Percentiles rank a stretch among this genome's conserved stretches.
These are phyloP conservation scores for Trichoderma reesei DNA, from an alignment of 495 filamentous ascomycete genomes.

Conservation along the genomic window DNA sequence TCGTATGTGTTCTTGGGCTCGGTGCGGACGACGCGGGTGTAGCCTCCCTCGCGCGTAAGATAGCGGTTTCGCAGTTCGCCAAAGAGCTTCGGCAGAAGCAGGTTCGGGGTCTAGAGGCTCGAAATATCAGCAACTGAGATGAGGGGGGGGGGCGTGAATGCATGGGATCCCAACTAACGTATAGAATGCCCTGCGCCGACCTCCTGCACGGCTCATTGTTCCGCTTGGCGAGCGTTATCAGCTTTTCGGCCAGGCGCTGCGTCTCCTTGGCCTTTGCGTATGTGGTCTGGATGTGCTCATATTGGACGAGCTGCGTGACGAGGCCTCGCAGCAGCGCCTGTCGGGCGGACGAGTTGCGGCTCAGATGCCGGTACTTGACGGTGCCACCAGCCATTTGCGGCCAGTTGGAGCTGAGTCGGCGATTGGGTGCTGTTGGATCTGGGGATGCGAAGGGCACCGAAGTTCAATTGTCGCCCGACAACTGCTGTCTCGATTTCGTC, in stretches of 20 bases:
- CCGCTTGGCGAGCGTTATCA: conserved; percentile 86
- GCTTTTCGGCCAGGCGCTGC: conserved; percentile 81
- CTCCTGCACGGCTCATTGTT: conserved; percentile 67
- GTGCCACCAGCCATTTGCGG: conserved; percentile 70
- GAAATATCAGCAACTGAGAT: neutral
- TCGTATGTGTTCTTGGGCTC: conserved; percentile 69
- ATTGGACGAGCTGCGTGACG: conserved; percentile 85
- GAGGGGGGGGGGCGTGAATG: conserved; percentile 6
- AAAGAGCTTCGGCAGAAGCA: conserved; percentile 79
- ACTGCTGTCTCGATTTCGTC: neutral
- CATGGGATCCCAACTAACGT: conserved; percentile 45
- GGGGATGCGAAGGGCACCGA: neutral
- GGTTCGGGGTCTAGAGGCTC: conserved; percentile 39
- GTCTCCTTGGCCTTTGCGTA: conserved; percentile 96
- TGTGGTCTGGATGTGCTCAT: conserved; percentile 89
- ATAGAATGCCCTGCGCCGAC: conserved; percentile 66
- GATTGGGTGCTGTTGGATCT: neutral
- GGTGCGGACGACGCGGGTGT: conserved; percentile 85
- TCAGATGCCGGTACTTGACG: conserved; percentile 77
- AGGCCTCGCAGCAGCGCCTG: conserved; percentile 92
- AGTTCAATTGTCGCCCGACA: neutral
- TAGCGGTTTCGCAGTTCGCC: conserved; percentile 74
- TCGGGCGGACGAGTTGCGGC: conserved; percentile 74
- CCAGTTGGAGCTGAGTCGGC: neutral
- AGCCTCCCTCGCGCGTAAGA: conserved; percentile 71